These are phyloP conservation scores for Yarrowia deformans DNA, from an alignment of 805 yeast genomes.

Conservation along the genomic window DNA sequence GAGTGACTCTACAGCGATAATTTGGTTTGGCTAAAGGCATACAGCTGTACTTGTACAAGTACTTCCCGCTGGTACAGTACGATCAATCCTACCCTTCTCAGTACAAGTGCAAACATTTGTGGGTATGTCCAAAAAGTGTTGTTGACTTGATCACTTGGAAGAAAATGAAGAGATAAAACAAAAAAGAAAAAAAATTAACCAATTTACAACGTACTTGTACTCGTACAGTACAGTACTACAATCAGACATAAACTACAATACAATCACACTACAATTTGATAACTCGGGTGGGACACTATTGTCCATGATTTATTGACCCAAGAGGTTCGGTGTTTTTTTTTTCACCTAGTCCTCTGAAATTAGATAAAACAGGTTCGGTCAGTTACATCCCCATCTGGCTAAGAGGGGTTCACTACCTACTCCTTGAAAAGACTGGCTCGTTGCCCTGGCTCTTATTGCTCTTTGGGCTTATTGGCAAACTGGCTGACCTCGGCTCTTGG, in stretches of 20 bases:
- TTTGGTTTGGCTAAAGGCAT: no score
- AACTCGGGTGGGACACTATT: neutral
- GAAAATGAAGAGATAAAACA: no score
- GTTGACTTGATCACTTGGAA: no score
- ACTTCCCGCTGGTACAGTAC: no score
- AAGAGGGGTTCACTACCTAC: neutral
- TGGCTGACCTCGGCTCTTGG: conserved; percentile 2
- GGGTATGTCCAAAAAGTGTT: no score
- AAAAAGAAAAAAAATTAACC: no score
- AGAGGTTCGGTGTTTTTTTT: neutral
- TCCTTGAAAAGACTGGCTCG: neutral
- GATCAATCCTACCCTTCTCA: no score
- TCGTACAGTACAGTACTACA: no score
- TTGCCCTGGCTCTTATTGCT: conserved; percentile 1
- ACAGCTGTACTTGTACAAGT: no score
- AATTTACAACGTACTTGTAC: no score
- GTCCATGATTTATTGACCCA: conserved; percentile 1
- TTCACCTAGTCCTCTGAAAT: neutral
- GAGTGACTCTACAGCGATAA: no score
- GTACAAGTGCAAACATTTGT: no score
- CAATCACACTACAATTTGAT: neutral
- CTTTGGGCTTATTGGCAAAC: neutral
- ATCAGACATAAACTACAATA: neutral
- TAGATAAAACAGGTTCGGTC: neutral
- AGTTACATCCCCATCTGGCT: neutral